These are phyloP conservation scores for Hymenoscyphus salicellus DNA, from an alignment of 2,329 filamentous ascomycete species.

Conservation along the genomic window DNA sequence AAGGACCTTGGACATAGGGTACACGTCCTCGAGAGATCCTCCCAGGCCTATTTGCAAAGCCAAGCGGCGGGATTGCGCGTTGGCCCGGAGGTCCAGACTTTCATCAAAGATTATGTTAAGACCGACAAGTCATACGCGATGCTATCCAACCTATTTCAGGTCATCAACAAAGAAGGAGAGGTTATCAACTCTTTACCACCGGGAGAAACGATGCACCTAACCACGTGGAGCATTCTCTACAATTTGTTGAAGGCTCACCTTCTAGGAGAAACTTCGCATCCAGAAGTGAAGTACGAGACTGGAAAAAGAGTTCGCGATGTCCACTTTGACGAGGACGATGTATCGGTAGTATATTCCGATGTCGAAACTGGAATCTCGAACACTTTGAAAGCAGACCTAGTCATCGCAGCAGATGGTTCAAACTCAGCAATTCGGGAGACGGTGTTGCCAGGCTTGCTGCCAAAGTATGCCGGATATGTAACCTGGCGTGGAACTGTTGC, in stretches of 20 bases:
- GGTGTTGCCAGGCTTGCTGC: slow-evolving; percentile 1
- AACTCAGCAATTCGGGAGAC: slow-evolving; percentile 1
- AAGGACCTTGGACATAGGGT: background rate
- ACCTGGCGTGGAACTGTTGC: slow-evolving; percentile 39
- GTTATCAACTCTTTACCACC: too few relatives aligned
- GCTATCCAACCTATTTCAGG: too few relatives aligned
- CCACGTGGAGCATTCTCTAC: background rate
- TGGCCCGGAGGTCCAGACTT: background rate
- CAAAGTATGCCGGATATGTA: slow-evolving; percentile 13
- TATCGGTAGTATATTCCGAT: background rate
- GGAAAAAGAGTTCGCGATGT: background rate
- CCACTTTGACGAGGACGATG: background rate
- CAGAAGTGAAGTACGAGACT: background rate
- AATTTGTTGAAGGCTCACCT: background rate
- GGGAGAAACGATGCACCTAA: background rate
- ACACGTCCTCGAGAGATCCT: background rate
- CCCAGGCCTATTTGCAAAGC: background rate
- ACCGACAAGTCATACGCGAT: too few relatives aligned
- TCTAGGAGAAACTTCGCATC: too few relatives aligned
- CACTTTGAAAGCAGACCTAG: slow-evolving; percentile 4
- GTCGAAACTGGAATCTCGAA: background rate
- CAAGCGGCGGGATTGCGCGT: background rate
- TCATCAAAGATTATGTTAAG: background rate
- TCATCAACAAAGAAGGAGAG: too few relatives aligned
- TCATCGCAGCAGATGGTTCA: slow-evolving; percentile 14